Percentiles rank a stretch among this genome's conserved stretches.
These are phyloP conservation scores for Phytophthora podocarpi DNA, from an alignment of 352 stramenopile genomes.

Conservation along the genomic window DNA sequence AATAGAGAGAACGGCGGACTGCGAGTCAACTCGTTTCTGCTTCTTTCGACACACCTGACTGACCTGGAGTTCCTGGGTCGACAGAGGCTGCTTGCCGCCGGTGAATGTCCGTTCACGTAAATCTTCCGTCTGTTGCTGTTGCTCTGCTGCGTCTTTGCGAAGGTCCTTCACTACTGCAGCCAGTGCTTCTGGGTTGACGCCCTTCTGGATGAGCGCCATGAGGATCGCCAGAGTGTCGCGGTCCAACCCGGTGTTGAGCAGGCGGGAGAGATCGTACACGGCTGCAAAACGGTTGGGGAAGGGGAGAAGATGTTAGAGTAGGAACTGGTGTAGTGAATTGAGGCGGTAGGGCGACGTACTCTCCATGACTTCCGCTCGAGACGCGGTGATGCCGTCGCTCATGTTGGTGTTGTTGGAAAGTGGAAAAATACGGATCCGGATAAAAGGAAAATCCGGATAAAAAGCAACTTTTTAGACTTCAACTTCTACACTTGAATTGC, in stretches of 20 bases:
- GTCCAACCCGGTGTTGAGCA: conserved; percentile 92
- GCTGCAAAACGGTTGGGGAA: conserved; percentile 37
- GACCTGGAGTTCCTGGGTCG: conserved; percentile 61
- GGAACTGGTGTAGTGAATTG: background rate
- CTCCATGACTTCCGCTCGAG: conserved; percentile 61
- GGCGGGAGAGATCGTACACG: conserved; percentile 89
- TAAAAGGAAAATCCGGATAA: conserved; percentile 9
- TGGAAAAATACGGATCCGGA: conserved; percentile 7
- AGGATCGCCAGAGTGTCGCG: conserved; percentile 89
- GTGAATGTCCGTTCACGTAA: conserved; percentile 42
- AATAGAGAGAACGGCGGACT: background rate
- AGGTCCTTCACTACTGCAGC: conserved; percentile 91
- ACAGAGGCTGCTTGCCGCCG: conserved; percentile 53
- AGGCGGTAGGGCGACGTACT: conserved; percentile 31
- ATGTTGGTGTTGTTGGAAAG: conserved; percentile 5
- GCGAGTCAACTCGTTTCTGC: conserved; percentile 16
- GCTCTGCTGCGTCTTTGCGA: conserved; percentile 62
- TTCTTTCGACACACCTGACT: conserved; percentile 66
- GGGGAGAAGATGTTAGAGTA: background rate
- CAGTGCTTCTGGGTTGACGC: conserved; percentile 90
- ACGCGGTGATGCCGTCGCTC: conserved; percentile 50
- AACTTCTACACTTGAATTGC: too few species aligned
- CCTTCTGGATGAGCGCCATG: conserved; percentile 88
- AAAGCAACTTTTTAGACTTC: background rate
- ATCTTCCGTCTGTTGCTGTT: conserved; percentile 22